These are phyloP conservation scores for Veloporphyrellus conicus DNA, from an alignment of 1,284 basidiomycete species.

Conservation along the genomic window DNA sequence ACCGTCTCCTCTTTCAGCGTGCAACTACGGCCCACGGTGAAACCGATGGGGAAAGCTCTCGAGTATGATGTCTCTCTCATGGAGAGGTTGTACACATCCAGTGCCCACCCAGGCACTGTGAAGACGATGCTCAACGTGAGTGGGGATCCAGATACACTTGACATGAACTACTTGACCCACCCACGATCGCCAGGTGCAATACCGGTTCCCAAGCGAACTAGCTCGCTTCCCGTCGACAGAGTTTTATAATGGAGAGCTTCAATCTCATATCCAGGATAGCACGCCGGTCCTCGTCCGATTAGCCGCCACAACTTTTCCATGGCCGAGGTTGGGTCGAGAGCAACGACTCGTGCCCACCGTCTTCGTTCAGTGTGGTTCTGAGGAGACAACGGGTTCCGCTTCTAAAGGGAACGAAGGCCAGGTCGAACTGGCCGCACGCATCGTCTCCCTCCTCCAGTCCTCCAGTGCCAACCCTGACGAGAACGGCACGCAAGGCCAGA, in stretches of 20 bases:
- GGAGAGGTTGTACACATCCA: conserved; percentile 52
- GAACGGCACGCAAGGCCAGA: background rate
- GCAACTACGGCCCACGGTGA: conserved; percentile 59
- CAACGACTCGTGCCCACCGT: conserved; percentile 44
- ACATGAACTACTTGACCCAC: background rate
- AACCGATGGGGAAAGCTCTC: conserved; percentile 51
- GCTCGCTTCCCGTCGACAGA: conserved; percentile 57
- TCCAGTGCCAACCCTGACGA: conserved; percentile 4
- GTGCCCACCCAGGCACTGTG: conserved; percentile 34
- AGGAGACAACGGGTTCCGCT: conserved; percentile 55
- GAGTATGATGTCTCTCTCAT: conserved; percentile 58
- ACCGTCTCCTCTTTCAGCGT: conserved; percentile 39
- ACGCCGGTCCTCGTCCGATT: conserved; percentile 41
- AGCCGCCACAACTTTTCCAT: conserved; percentile 46
- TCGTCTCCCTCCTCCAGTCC: conserved; percentile 22
- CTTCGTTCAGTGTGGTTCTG: conserved; percentile 52
- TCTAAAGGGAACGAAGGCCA: conserved; percentile 63
- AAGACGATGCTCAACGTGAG: conserved; percentile 61
- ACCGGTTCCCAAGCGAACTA: conserved; percentile 55
- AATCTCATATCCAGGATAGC: conserved; percentile 44
- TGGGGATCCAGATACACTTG: background rate
- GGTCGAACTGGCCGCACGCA: conserved; percentile 32
- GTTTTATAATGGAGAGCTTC: conserved; percentile 54
- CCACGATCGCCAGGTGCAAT: conserved; percentile 44
- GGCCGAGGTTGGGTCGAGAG: conserved; percentile 39